Conservation (phyloP, 257 asterid species). For the Plectranthus barbatus region DNA sequence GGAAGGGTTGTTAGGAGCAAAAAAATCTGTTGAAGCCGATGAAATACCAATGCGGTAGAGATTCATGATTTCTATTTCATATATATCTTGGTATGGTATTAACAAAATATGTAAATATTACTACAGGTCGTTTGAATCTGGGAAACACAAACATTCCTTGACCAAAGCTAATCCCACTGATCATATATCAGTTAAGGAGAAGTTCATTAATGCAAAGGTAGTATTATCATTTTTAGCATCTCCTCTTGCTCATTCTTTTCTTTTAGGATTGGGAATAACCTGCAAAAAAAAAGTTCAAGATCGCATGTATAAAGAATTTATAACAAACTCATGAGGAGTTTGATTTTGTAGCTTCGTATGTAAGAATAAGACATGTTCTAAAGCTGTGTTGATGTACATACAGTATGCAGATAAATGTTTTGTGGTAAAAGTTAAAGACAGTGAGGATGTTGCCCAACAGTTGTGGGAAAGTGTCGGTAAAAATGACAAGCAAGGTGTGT, state of each 20-base stretch:
- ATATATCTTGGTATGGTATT: too few relatives aligned
- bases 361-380: too few relatives aligned
- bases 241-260: background rate
- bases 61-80: slow-evolving; percentile 6
- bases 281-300: background rate
- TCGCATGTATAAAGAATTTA: background rate
- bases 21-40: slow-evolving; percentile 76
- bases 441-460: slow-evolving; percentile 47
- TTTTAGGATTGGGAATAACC: background rate
- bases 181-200: slow-evolving; percentile 88
- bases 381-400: too few relatives aligned
- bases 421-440: slow-evolving; percentile 48
- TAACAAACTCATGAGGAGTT: background rate
- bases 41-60: slow-evolving; percentile 77
- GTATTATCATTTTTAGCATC: slow-evolving; percentile 11
- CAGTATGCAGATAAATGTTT: slow-evolving; percentile 78
- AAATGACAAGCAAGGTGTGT: slow-evolving; percentile 73
- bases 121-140: slow-evolving; percentile 59
- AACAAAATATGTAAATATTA: slow-evolving; percentile 1
- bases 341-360: background rate
- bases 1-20: slow-evolving; percentile 74
- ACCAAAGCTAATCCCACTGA: slow-evolving; percentile 65
- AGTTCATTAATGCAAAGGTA: slow-evolving; percentile 89
- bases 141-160: slow-evolving; percentile 55
- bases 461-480: slow-evolving; percentile 69